These are phyloP conservation scores for Medicago ruthenica DNA, from an alignment of 306 rosid species.

Conservation along the genomic window DNA sequence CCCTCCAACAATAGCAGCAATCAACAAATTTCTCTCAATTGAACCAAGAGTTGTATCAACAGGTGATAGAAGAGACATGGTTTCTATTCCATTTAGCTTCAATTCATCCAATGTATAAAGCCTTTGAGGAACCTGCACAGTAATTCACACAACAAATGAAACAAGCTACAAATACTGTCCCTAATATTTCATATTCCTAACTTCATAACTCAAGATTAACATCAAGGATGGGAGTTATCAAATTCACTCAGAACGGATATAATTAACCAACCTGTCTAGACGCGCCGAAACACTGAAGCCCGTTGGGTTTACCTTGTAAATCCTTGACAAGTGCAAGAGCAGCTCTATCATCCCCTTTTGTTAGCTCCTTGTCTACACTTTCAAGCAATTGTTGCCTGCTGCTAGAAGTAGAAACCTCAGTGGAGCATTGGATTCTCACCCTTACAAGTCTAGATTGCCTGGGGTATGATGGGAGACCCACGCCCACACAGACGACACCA, in stretches of 20 bases:
- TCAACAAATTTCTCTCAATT: constrained; percentile 76
- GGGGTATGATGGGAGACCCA: constrained; percentile 35
- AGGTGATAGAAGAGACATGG: constrained; percentile 79
- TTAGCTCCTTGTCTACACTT: constrained; percentile 68
- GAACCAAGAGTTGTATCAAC: constrained; percentile 88
- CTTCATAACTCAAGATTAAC: constrained; percentile 1
- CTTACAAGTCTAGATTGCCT: constrained; percentile 39
- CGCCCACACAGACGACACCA: constrained; percentile 51
- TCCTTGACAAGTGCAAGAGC: constrained; percentile 75
- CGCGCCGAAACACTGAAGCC: constrained; percentile 80
- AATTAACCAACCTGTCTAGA: constrained; percentile 71
- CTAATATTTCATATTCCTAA: background rate
- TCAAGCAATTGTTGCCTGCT: constrained; percentile 58
- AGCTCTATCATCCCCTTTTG: constrained; percentile 72
- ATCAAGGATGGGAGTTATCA: background rate
- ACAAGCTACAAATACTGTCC: background rate
- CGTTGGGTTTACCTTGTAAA: constrained; percentile 71
- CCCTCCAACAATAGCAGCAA: constrained; percentile 67
- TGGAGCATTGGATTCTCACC: constrained; percentile 51
- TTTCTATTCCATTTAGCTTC: constrained; percentile 84
- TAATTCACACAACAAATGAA: constrained; percentile 21
- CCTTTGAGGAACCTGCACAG: constrained; percentile 84
- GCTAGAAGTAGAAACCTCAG: constrained; percentile 51
- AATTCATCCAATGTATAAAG: constrained; percentile 92
- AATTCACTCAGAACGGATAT: background rate